Base-by-base conservation (phyloP, 2,329 filamentous ascomycete species). In the Ophiostoma perfectum region DNA sequence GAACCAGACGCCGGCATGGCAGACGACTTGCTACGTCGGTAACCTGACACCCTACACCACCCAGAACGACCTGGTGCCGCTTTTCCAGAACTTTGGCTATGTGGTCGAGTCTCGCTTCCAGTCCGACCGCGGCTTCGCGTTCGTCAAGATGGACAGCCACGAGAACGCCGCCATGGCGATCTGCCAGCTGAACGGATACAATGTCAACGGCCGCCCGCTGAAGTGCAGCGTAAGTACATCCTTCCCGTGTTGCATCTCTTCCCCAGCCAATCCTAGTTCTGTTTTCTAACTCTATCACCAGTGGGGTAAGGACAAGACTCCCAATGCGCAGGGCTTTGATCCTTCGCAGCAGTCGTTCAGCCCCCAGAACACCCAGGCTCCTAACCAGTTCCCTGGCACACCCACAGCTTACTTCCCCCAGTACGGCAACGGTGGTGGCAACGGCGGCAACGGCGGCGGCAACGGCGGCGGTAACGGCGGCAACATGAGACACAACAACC, bases 251-350 rank as follows among this genome's bases (percentile, higher is more conserved):
- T 44, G 8, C 7, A 44, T 63, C 12, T 18, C 16, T 36, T 36
- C 11, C 6, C 8, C 38, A 5, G 39, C 36, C 55, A 62, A 38
- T 7, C 11, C 14, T 7, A 42, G 36, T 18, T 63, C 6, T 52
- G 27, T 18, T 52, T 12, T 14, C 67, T 68, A 58, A 70, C 60
- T 39, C 27, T n/a, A 69, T 44, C 2, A 16, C 52, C 76, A 98
- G 94, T 99, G 95, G 95, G 95, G 95, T 78, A 99, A 99, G 82
- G 95, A 99, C 80, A 96, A 97, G 81, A 93, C 93, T 67, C 92
- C 95, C 41, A 93, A 88, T 74, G 86, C 88, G 73, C 78, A 80
- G 71, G 90, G 90, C 74, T 96, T 97, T 75, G 91, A 92, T 74
- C 94, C 91, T 77, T 88, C 90, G 6, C 68, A 69, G 68, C 86